Evolutionary conservation across 768 basidiomycete genomes (phyloP), one percentile per base, ranked within the genome.

Genomic region (Russula virescens): DNA sequence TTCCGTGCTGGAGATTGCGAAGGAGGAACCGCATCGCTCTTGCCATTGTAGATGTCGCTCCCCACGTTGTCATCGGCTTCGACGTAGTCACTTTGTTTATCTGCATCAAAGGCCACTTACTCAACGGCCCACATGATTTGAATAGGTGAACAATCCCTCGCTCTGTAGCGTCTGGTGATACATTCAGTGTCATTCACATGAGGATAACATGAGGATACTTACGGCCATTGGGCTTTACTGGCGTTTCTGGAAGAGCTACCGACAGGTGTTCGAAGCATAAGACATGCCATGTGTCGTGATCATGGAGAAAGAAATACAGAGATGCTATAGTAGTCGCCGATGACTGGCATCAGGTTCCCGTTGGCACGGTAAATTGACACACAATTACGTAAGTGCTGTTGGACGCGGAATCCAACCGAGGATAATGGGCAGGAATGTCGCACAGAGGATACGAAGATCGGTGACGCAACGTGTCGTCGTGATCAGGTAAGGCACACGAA

Each of bases 91-190:
- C 70, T 52, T 8, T 66, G 69, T 23, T 74, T 68, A 63, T 83
- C 81, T 18, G 76, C 74, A 58, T 85, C 81, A 68, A 94, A 89
- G 1, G 83, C 66, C 13, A 94, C 84, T 53, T 78, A 78, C 72
- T 96, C 94, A 19, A 95, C 80, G 0, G 85, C 25, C 94, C 94
- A 59, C 81, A 84, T 25, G 79, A 69, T 69, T 86, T 86, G 78
- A 95, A 95, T n/a, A 97, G 77, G 13, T 82, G 74, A 2, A 84
- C 76, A 0, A 97, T 74, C 69, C 93, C 91, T 42, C 89, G 80
- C 68, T 91, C 89, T 1, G 91, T 90, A 3, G 91, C 83, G 71
- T 96, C 93, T 59, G 92, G 87, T 2, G 95, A 93, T 7, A 95
- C 75, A 69, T 98, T 97, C 58, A n/a, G n/a, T n/a, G n/a, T n/a